A percentile compares a stretch with the other conserved stretches of the same genome.
These are phyloP conservation scores for Bromus sterilis DNA, from an alignment of 176 grass and related monocot genomes.

Conservation along the genomic window DNA sequence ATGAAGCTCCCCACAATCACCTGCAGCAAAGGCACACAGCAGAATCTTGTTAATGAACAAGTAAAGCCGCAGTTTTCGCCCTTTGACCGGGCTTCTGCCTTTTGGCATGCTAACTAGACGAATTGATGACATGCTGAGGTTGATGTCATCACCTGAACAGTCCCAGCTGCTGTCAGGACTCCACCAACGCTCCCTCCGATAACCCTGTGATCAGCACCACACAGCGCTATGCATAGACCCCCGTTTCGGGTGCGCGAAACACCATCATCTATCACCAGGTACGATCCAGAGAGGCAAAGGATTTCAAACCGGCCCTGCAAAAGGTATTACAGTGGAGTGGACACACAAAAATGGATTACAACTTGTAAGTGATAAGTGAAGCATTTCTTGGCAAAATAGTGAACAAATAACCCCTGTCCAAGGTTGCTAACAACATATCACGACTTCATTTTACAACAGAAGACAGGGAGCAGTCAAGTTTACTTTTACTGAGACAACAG, in stretches of 20 bases:
- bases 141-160: slow-evolving; percentile 44
- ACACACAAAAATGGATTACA: not conserved
- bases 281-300: slow-evolving; percentile 70
- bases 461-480: not conserved
- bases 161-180: slow-evolving; percentile 51
- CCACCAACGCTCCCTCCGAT: slow-evolving; percentile 68
- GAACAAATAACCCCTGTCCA: not conserved
- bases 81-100: not conserved
- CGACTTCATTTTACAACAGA: not conserved
- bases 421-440: not conserved
- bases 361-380: not conserved
- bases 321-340: not conserved
- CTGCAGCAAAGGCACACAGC: slow-evolving; percentile 5
- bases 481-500: not conserved
- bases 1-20: slow-evolving; percentile 54
- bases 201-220: slow-evolving; percentile 44
- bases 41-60: no score
- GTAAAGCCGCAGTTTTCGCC: no score
- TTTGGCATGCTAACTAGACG: not conserved
- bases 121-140: not conserved
- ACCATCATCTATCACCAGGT: slow-evolving; percentile 48
- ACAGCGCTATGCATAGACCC: slow-evolving; percentile 62
- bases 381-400: not conserved
- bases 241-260: slow-evolving; percentile 40
- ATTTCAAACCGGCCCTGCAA: slow-evolving; percentile 73